phyloP scores from a whole-genome alignment of 192 early-diverging fungal genomes.

The Jimgerdemannia lactiflua region DNA sequence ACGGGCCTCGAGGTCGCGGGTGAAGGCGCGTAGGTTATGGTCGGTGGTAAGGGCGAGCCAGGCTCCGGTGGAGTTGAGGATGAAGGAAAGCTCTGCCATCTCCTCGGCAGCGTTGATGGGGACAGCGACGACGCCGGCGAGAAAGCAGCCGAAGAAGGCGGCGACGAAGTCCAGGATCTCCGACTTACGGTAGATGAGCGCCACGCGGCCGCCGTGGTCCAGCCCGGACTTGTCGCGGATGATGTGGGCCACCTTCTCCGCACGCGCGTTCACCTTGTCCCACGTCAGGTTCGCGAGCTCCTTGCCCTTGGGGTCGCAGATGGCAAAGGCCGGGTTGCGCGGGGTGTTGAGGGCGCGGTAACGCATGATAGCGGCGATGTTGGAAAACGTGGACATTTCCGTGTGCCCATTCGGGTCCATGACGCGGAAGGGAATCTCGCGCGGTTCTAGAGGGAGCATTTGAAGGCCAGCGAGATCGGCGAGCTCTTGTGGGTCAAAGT shows the following conservation, averaged over 20 bases:
- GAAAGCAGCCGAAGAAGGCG: slow-evolving; percentile 79
- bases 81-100: slow-evolving; percentile 72
- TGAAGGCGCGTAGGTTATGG: slow-evolving; percentile 67
- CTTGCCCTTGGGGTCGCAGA: slow-evolving; percentile 72
- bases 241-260: slow-evolving; percentile 67
- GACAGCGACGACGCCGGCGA: slow-evolving; percentile 78
- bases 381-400: slow-evolving; percentile 53
- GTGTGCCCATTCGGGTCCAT: slow-evolving; percentile 25
- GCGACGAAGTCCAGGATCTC: slow-evolving; percentile 84
- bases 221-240: slow-evolving; percentile 62
- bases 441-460: slow-evolving; percentile 49
- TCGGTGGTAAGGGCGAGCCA: slow-evolving; percentile 81
- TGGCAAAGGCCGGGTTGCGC: slow-evolving; percentile 57
- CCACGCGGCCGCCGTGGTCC: slow-evolving; percentile 64
- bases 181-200: slow-evolving; percentile 75
- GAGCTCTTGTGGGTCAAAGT: slow-evolving; percentile 17
- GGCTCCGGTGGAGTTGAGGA: slow-evolving; percentile 64
- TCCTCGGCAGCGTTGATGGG: slow-evolving; percentile 83
- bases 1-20: slow-evolving; percentile 63
- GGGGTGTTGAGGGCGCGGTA: slow-evolving; percentile 60
- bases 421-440: slow-evolving; percentile 38
- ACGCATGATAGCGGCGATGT: slow-evolving; percentile 63
- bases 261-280: slow-evolving; percentile 66
- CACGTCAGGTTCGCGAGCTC: slow-evolving; percentile 68
- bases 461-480: slow-evolving; percentile 46